Conservation (phyloP, 1,139 yeast species). For the Casaregolazyma lundiana region DNA sequence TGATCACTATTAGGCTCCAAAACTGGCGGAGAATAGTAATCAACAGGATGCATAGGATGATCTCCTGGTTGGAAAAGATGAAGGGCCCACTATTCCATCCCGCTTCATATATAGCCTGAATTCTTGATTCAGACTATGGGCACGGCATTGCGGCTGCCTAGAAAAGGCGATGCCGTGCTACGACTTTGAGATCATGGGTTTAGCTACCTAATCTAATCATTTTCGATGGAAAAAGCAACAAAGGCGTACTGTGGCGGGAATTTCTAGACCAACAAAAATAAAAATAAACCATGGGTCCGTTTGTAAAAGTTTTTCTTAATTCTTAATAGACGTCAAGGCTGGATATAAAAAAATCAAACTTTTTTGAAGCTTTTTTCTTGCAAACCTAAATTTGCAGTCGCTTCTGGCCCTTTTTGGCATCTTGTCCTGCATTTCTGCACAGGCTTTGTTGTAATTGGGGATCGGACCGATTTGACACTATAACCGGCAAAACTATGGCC, state of each 20-base stretch:
- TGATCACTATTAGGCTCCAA: not conserved
- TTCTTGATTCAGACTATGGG: not conserved
- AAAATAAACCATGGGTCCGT: not conserved
- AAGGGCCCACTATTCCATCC: not conserved
- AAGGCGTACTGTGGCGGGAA: not conserved
- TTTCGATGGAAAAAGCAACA: not conserved
- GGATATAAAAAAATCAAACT: too few relatives aligned
- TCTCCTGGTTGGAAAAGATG: not conserved
- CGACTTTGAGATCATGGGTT: not conserved
- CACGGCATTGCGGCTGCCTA: conserved; percentile 1
- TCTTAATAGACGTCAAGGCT: too few relatives aligned
- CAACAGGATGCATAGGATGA: not conserved
- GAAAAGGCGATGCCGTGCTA: conserved; percentile 1
- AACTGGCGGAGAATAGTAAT: too few relatives aligned
- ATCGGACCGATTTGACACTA: not conserved
- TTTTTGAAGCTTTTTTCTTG: too few relatives aligned
- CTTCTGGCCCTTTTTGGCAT: too few relatives aligned
- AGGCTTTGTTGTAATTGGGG: too few relatives aligned
- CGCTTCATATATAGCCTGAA: not conserved
- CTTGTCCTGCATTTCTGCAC: too few relatives aligned
- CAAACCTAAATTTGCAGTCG: too few relatives aligned
- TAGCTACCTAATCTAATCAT: conserved; percentile 1
- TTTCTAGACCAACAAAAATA: not conserved
- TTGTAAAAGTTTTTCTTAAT: not conserved
- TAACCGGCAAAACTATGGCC: not conserved